Percentiles rank a stretch among this genome's conserved stretches.
Conservation (phyloP, 352 stramenopile genomes). For the Phytopythium aichiense region DNA sequence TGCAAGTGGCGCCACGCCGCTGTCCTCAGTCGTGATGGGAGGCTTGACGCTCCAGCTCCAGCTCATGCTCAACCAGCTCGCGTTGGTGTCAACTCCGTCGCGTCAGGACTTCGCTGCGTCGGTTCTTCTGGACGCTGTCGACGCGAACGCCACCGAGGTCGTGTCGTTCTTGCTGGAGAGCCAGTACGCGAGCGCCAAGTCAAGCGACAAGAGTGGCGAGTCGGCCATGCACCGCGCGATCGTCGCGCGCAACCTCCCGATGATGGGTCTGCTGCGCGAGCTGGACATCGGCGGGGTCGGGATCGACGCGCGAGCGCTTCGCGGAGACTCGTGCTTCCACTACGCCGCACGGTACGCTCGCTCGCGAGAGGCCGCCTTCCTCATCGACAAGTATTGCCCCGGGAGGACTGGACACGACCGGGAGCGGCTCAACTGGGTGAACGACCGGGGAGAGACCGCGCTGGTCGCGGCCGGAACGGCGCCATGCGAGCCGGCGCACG, state of each 20-base stretch:
- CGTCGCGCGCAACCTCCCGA: not conserved
- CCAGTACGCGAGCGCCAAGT: conserved; percentile 11
- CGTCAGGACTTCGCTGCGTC: conserved; percentile 13
- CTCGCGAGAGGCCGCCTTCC: conserved; percentile 10
- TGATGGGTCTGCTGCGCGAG: conserved; percentile 15
- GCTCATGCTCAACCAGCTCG: conserved; percentile 27
- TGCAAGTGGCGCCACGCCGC: conserved; percentile 8
- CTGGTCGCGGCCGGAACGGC: conserved; percentile 12
- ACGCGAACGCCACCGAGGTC: not conserved
- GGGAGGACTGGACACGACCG: conserved; percentile 1
- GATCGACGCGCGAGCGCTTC: not conserved
- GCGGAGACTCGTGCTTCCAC: conserved; percentile 11
- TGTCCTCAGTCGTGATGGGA: conserved; percentile 15
- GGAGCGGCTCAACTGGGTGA: conserved; percentile 8
- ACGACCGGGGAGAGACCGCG: conserved; percentile 9
- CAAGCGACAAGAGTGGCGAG: conserved; percentile 10
- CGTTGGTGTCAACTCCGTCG: conserved; percentile 12
- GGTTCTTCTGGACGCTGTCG: conserved; percentile 15
- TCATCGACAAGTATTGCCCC: conserved; percentile 13
- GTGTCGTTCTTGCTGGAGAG: conserved; percentile 19
- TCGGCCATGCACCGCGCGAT: conserved; percentile 18
- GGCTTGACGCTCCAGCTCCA: conserved; percentile 20
- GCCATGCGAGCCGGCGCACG: not conserved
- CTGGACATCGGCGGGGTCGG: conserved; percentile 11
- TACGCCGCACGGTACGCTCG: conserved; percentile 15